Evolutionary conservation across 176 grass and related monocot genomes (phyloP).

Genomic region (Zoysia japonica): DNA sequence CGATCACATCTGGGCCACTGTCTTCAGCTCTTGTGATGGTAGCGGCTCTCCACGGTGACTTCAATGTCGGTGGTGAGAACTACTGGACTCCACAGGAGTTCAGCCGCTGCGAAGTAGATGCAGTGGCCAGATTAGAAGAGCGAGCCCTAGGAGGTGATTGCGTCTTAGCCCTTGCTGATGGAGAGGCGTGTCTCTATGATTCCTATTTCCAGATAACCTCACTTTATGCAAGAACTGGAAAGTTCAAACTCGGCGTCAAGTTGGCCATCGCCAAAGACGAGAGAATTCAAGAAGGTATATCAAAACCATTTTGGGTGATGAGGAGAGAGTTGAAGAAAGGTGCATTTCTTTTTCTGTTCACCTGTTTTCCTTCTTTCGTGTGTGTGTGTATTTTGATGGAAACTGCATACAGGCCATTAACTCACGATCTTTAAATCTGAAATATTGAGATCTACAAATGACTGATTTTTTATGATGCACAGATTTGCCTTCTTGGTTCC

Average conservation of each 20-base stretch:
- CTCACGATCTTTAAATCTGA: no score
- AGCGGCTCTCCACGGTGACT: constrained; percentile 8
- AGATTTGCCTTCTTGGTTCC: no score
- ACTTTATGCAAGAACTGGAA: neutral
- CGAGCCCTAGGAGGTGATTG: neutral
- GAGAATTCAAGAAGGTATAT: neutral
- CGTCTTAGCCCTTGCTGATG: neutral
- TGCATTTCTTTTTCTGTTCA: no score
- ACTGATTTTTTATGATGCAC: no score
- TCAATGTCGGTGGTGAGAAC: neutral
- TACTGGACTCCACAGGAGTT: constrained; percentile 15
- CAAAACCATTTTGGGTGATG: neutral
- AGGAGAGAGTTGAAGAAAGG: neutral
- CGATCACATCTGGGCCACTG: neutral
- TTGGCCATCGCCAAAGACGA: neutral
- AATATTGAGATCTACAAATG: no score
- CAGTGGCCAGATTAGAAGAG: neutral
- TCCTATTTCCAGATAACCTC: neutral
- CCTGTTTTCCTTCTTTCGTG: no score
- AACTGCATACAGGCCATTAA: no score
- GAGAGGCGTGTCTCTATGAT: neutral
- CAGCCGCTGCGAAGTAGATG: neutral
- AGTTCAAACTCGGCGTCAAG: neutral
- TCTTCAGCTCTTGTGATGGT: neutral
- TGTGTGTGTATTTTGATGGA: no score